These are phyloP conservation scores for Solanum sejunctum DNA, from an alignment of 257 asterid genomes.

Conservation along the genomic window DNA sequence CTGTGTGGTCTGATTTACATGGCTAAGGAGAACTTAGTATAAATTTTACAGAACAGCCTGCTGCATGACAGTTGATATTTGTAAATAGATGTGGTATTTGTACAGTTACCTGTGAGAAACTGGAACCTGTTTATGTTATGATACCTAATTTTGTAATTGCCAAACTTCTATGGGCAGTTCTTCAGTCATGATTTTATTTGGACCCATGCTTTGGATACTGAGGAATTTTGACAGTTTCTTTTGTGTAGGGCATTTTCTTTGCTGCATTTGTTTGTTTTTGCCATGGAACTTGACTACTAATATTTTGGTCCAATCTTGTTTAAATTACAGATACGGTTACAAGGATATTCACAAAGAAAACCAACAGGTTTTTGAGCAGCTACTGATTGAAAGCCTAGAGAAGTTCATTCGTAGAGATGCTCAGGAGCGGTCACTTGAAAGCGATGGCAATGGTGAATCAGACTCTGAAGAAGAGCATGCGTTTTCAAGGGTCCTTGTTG, in stretches of 20 bases:
- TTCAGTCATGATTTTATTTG: background rate
- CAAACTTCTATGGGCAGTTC: background rate
- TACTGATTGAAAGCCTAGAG: conserved; percentile 84
- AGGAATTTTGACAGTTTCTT: background rate
- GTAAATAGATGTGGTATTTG: background rate
- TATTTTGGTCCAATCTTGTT: background rate
- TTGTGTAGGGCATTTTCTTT: background rate
- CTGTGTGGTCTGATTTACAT: background rate
- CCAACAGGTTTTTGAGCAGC: conserved; percentile 86
- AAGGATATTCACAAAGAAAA: conserved; percentile 89
- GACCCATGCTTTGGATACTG: background rate
- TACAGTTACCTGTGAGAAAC: background rate
- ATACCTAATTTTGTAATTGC: background rate
- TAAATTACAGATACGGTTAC: conserved; percentile 75
- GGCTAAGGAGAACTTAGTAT: background rate
- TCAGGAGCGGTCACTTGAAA: conserved; percentile 88
- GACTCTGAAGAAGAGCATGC: conserved; percentile 48
- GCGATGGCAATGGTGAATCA: conserved; percentile 51
- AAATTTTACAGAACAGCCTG: background rate
- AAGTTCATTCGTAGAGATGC: conserved; percentile 90
- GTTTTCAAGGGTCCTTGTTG: conserved; percentile 59
- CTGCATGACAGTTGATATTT: background rate
- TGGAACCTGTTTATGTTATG: background rate
- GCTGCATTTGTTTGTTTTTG: background rate
- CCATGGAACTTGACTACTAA: background rate